phyloP scores from a whole-genome alignment of 148 eudicot genomes.

The Pouteria glomerata region DNA sequence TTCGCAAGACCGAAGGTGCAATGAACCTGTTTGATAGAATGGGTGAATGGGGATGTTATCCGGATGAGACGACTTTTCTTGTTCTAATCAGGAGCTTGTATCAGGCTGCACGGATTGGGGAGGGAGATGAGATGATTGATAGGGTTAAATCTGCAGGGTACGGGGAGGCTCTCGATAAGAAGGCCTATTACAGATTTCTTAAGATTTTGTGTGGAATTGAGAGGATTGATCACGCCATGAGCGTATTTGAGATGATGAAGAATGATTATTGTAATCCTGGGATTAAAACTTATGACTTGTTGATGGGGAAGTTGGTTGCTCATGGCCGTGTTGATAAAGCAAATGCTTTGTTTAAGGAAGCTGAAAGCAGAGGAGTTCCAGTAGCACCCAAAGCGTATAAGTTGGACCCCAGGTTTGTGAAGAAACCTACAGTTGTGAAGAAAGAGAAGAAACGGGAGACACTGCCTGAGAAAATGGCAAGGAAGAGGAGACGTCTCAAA shows the following conservation, averaged over 20 bases:
- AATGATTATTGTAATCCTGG: slow-evolving; percentile 70
- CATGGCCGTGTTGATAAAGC: slow-evolving; percentile 65
- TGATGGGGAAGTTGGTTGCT: slow-evolving; percentile 69
- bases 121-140: slow-evolving; percentile 94
- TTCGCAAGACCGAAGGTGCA: slow-evolving; percentile 67
- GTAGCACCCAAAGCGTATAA: slow-evolving; percentile 60
- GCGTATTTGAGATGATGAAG: slow-evolving; percentile 68
- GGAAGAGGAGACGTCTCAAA: slow-evolving; percentile 44
- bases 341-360: slow-evolving; percentile 64
- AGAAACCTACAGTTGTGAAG: slow-evolving; percentile 53
- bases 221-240: slow-evolving; percentile 75
- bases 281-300: slow-evolving; percentile 65
- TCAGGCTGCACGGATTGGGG: slow-evolving; percentile 88
- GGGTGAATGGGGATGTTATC: slow-evolving; percentile 90
- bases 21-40: slow-evolving; percentile 63
- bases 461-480: slow-evolving; percentile 53
- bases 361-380: slow-evolving; percentile 42
- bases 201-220: slow-evolving; percentile 81
- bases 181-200: slow-evolving; percentile 69
- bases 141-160: slow-evolving; percentile 84
- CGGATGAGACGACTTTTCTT: slow-evolving; percentile 69
- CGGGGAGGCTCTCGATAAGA: slow-evolving; percentile 54
- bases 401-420: slow-evolving; percentile 63
- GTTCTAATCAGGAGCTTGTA: slow-evolving; percentile 69
- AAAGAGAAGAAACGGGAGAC: slow-evolving; percentile 56